Evolutionary conservation across 768 basidiomycete species (phyloP).

Genomic region (Gloeostereum incarnatum): DNA sequence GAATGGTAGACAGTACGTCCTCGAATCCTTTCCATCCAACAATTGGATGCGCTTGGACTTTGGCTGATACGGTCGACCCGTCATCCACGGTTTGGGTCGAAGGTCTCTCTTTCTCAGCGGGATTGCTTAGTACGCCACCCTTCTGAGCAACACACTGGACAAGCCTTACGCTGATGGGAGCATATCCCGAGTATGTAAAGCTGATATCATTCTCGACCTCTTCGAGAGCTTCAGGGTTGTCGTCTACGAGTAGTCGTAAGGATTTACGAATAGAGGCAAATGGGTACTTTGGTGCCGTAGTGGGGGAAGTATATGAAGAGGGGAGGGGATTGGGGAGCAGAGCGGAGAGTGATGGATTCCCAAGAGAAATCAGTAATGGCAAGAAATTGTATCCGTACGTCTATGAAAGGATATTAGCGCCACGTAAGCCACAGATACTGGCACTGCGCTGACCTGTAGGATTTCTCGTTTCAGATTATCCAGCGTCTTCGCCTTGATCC

Average conservation of each 20-base stretch:
- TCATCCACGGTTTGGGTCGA: conserved; percentile 17
- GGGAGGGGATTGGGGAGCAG: conserved; percentile 64
- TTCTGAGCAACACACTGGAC: conserved; percentile 93
- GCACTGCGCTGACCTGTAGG: conserved; percentile 44
- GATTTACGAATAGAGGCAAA: conserved; percentile 71
- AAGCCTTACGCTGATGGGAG: conserved; percentile 84
- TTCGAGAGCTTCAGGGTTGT: conserved; percentile 63
- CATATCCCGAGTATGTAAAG: conserved; percentile 95
- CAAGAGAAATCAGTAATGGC: conserved; percentile 57
- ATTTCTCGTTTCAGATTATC: conserved; percentile 90
- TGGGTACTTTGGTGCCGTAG: conserved; percentile 51
- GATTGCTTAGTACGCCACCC: conserved; percentile 79
- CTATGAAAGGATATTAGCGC: conserved; percentile 21
- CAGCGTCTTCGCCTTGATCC: conserved; percentile 78
- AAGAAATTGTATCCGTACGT: conserved; percentile 71
- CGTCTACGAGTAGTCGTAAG: conserved; percentile 88
- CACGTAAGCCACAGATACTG: conserved; percentile 11
- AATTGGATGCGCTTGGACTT: conserved; percentile 83
- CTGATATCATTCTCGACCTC: conserved; percentile 91
- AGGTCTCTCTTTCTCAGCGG: conserved; percentile 48
- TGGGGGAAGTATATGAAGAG: no score
- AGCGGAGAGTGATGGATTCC: conserved; percentile 57
- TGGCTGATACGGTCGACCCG: conserved; percentile 12
- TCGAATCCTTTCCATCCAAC: conserved; percentile 98
- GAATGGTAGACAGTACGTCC: conserved; percentile 73